These are phyloP conservation scores for Scytalidium sp. DNA, from an alignment of 2,329 filamentous ascomycete genomes.

Conservation along the genomic window DNA sequence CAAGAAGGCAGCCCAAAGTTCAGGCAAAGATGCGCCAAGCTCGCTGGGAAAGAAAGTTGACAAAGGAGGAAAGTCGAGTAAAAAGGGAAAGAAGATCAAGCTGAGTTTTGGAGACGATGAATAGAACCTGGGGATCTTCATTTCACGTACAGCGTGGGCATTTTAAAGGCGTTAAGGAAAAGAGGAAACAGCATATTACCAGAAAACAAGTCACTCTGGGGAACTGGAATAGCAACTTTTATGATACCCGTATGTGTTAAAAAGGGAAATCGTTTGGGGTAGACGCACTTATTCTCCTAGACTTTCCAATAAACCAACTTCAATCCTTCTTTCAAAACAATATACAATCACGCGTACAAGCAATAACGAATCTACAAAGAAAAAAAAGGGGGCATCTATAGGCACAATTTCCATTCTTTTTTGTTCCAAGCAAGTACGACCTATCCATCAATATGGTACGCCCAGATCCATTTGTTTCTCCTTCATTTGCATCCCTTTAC, in stretches of 20 bases:
- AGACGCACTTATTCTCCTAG: too few relatives aligned
- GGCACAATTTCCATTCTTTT: neutral
- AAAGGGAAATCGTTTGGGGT: too few relatives aligned
- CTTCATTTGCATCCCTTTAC: neutral
- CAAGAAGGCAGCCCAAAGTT: constrained; percentile 1
- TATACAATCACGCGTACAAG: neutral
- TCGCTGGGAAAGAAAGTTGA: constrained; percentile 17
- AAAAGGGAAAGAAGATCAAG: constrained; percentile 58
- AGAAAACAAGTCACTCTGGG: too few relatives aligned
- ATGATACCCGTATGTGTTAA: too few relatives aligned
- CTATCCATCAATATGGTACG: neutral
- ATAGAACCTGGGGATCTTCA: constrained; percentile 6
- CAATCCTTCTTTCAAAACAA: too few relatives aligned
- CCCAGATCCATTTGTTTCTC: neutral
- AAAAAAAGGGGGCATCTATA: neutral
- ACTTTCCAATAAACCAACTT: too few relatives aligned
- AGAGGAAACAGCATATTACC: neutral
- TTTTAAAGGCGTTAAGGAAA: neutral
- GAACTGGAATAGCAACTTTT: too few relatives aligned
- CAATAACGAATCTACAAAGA: neutral
- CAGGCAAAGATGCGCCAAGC: neutral
- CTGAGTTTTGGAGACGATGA: constrained; percentile 65
- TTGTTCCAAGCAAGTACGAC: neutral
- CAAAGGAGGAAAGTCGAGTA: constrained; percentile 19
- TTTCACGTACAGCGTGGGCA: neutral